Evolutionary conservation across 2,329 filamentous ascomycete genomes (phyloP), one percentile per base, ranked within the genome.

Genomic region (Moelleriella libera): DNA sequence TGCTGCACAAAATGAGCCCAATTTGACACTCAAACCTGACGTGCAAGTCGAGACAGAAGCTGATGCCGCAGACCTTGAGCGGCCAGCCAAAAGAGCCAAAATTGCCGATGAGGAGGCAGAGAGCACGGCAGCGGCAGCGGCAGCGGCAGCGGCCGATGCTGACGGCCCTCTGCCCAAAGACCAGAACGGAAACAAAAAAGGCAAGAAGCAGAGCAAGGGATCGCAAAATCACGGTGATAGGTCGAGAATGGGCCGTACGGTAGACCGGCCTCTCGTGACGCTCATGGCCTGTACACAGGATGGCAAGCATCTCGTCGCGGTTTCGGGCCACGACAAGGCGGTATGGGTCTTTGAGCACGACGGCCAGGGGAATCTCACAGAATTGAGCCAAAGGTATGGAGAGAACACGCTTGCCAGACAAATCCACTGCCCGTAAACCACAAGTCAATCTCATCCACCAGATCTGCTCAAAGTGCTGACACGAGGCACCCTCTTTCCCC

Each of bases 261-360:
- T 67, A 2, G 75, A 80, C 47, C 62, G 69, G 50, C 75, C 82
- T 5, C 80, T 83, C 56, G 76, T 96, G 47, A 83, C 82, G 49
- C 77, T 83, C 52, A 60, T 96, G 53, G 69, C 76, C 28, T 66
- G 76, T 30, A 83, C 87, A 0, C 62, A 69, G 11, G 72, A 85
- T 53, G 78, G 81, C 11, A 71, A 75, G 41, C 71, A 94, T 65
- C 62, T 94, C 21, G 69, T 95, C 41, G 85, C 80, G 28, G 78
- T 94, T 31, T 94, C 88, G 7, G 82, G 78, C n/a, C 87, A 94
- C 58, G 92, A 97, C 69, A 98, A 98, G 68, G 80, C 77, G 45
- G 74, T 98, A 41, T 85, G 86, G 62, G 86, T 96, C 0, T 86
- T 97, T 60, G 71, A 79, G 54, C 71, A 89, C 50, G 72, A 78